These are phyloP conservation scores for Oehlia diaphana DNA, from an alignment of 192 early-diverging fungal species.

Conservation along the genomic window DNA sequence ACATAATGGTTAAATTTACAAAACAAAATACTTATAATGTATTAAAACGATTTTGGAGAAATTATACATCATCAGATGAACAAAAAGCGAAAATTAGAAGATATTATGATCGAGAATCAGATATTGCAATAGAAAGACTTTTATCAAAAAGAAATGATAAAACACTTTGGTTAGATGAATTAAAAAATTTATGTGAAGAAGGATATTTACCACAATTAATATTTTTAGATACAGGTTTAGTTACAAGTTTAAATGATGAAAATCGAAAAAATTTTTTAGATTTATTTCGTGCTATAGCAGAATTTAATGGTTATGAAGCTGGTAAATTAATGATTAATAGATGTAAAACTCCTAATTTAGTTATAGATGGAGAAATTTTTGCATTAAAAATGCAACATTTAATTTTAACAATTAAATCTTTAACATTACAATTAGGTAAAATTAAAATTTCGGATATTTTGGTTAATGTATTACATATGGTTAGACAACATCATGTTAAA, in stretches of 20 bases:
- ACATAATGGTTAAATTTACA: constrained; percentile 83
- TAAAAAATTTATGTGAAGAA: constrained; percentile 55
- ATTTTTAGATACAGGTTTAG: constrained; percentile 92
- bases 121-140: constrained; percentile 43
- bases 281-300: constrained; percentile 82
- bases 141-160: constrained; percentile 38
- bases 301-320: constrained; percentile 82
- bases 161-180: constrained; percentile 42
- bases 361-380: constrained; percentile 77
- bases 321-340: constrained; percentile 88
- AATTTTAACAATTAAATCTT: constrained; percentile 67
- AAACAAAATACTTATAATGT: constrained; percentile 56
- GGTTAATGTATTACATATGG: constrained; percentile 78
- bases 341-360: constrained; percentile 68
- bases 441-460: constrained; percentile 84
- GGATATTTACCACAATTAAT: constrained; percentile 79
- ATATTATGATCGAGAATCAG: constrained; percentile 33
- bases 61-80: constrained; percentile 28
- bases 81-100: not conserved
- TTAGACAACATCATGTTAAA: constrained; percentile 88
- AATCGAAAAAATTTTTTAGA: constrained; percentile 91
- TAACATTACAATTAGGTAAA: constrained; percentile 74
- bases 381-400: constrained; percentile 79
- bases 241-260: constrained; percentile 67
- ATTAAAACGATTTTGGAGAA: constrained; percentile 46